Conservation (phyloP, 2,329 filamentous ascomycete species). For the Exophiala sideris region DNA sequence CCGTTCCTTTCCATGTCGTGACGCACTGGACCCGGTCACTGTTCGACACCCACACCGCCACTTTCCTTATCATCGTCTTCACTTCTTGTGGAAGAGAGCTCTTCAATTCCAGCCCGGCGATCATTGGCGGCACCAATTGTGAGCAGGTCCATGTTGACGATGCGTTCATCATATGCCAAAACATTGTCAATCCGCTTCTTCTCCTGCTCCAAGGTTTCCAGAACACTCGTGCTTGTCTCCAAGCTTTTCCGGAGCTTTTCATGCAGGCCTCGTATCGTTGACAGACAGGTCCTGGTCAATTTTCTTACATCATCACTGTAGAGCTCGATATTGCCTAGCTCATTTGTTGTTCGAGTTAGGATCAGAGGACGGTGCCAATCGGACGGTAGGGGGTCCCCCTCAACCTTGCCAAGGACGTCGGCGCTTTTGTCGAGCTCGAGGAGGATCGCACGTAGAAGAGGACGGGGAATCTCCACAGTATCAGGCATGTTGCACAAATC, state of each 20-base stretch:
- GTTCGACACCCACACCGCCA: no score
- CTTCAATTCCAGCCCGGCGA: conserved; percentile 66
- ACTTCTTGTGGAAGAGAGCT: conserved; percentile 77
- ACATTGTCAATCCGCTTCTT: no score
- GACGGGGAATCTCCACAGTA: neutral
- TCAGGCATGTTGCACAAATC: no score
- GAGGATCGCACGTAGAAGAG: neutral
- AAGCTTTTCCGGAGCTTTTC: neutral
- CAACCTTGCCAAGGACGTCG: neutral
- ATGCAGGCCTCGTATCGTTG: neutral
- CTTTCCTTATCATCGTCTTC: conserved; percentile 49
- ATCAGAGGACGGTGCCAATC: neutral
- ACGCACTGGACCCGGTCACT: no score
- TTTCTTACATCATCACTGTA: neutral
- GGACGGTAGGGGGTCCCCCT: neutral
- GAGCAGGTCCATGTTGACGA: no score
- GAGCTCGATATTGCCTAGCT: neutral
- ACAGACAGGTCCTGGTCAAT: neutral
- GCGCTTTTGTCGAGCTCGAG: neutral
- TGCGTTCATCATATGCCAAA: neutral
- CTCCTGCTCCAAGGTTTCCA: no score
- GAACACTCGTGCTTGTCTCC: neutral
- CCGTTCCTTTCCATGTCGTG: no score
- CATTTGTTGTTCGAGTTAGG: neutral
- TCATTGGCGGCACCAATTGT: conserved; percentile 50